Evolutionary conservation across 768 basidiomycete genomes (phyloP).

Genomic region (Mrakia blollopis): DNA sequence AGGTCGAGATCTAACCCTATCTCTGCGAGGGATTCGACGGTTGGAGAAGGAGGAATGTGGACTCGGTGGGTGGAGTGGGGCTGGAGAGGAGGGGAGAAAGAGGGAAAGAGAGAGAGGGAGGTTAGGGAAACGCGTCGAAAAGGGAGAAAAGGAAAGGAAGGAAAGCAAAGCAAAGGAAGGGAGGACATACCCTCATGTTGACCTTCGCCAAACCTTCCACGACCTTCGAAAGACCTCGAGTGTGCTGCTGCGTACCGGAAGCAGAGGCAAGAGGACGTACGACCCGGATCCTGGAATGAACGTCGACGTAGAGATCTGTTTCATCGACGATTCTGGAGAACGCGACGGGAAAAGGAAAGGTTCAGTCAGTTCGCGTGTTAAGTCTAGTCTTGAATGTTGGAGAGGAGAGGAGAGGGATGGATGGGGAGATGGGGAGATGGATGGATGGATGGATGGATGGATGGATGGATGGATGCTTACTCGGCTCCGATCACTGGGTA

Average conservation of each 20-base stretch:
- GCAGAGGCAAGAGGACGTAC: background rate
- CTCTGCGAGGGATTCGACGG: background rate
- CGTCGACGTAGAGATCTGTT: constrained; percentile 20
- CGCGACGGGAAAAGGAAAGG: background rate
- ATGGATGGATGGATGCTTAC: background rate
- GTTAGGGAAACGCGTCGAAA: background rate
- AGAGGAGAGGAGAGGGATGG: background rate
- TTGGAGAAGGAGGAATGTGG: background rate
- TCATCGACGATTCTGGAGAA: constrained; percentile 11
- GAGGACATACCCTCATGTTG: background rate
- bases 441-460: no score
- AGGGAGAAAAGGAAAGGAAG: no score
- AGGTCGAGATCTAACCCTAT: background rate
- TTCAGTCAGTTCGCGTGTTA: background rate
- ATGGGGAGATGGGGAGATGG: no score
- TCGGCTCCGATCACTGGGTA: background rate
- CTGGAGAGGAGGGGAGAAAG: background rate
- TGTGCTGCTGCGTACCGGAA: background rate
- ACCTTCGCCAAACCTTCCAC: background rate
- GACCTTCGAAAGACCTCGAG: constrained; percentile 12
- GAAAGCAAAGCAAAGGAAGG: background rate
- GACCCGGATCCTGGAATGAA: constrained; percentile 17
- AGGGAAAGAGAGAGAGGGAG: background rate
- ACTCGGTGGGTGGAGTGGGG: background rate
- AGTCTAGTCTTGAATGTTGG: no score